Percentiles rank a stretch among this genome's conserved stretches.
Evolutionary conservation across 2,329 filamentous ascomycete genomes (phyloP).

Genomic region (Fusarium cicatricum): DNA sequence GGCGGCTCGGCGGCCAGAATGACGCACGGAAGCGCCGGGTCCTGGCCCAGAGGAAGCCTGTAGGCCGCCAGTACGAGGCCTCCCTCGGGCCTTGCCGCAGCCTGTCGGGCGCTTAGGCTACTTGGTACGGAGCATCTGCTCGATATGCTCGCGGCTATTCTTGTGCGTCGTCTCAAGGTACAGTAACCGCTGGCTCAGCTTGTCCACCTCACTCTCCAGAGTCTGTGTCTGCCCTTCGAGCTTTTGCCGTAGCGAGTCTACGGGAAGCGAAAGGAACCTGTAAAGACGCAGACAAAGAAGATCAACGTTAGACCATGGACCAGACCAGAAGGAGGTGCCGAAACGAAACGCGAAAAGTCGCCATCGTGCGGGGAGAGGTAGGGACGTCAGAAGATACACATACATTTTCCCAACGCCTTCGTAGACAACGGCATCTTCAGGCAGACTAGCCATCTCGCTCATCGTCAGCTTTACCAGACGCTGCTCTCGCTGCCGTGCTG

Average conservation of each 20-base stretch:
- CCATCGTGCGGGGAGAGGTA: background rate
- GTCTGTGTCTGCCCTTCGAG: constrained; percentile 78
- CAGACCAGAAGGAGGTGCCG: background rate
- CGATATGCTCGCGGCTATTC: constrained; percentile 90
- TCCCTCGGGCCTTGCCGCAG: too few species aligned
- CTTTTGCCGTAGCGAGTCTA: constrained; percentile 76
- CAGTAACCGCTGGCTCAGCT: constrained; percentile 85
- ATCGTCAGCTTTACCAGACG: constrained; percentile 88
- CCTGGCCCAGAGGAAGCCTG: background rate
- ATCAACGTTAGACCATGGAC: constrained; percentile 6
- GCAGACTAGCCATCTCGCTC: constrained; percentile 81
- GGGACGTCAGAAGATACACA: constrained; percentile 43
- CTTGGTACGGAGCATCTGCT: constrained; percentile 78
- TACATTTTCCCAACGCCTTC: constrained; percentile 98
- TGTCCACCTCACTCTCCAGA: constrained; percentile 79
- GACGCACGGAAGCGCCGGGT: background rate
- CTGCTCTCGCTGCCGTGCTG: constrained; percentile 85
- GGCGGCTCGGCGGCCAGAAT: background rate
- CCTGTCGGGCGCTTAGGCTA: constrained; percentile 16
- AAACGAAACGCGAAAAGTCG: background rate
- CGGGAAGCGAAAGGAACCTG: constrained; percentile 88
- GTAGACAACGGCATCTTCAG: constrained; percentile 81
- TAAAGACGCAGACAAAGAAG: constrained; percentile 1
- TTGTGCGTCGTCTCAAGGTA: constrained; percentile 96
- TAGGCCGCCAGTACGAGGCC: too few species aligned